Evolutionary conservation across 495 filamentous ascomycete genomes (phyloP).

Genomic region (Podospora pseudocomata): DNA sequence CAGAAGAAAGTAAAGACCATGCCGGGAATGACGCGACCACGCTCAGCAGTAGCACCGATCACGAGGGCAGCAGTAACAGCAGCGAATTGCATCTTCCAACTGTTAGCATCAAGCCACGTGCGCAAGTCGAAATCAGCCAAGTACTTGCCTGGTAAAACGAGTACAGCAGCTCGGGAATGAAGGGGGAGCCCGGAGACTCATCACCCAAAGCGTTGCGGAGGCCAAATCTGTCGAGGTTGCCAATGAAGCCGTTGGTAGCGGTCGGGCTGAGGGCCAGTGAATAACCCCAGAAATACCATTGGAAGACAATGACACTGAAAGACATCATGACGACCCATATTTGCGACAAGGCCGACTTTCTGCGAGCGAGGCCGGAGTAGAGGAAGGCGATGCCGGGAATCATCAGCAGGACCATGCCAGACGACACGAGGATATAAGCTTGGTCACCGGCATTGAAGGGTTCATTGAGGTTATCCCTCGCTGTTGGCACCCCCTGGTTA

Average conservation of each 20-base stretch:
- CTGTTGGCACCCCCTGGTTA: slow-evolving; percentile 35
- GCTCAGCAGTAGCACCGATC: slow-evolving; percentile 87
- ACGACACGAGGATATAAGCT: slow-evolving; percentile 86
- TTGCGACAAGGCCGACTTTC: slow-evolving; percentile 91
- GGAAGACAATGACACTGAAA: slow-evolving; percentile 83
- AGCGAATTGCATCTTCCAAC: slow-evolving; percentile 85
- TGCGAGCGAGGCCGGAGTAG: slow-evolving; percentile 94
- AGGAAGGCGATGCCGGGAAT: slow-evolving; percentile 94
- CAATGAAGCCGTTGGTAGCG: slow-evolving; percentile 80
- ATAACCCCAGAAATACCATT: slow-evolving; percentile 99
- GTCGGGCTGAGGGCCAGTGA: slow-evolving; percentile 84
- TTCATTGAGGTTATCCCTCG: slow-evolving; percentile 68
- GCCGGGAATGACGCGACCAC: slow-evolving; percentile 88
- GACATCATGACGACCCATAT: slow-evolving; percentile 95
- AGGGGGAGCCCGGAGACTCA: slow-evolving; percentile 75
- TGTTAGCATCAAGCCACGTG: background rate
- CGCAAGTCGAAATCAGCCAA: background rate
- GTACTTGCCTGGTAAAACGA: slow-evolving; percentile 72
- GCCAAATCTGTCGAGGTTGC: slow-evolving; percentile 81
- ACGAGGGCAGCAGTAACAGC: slow-evolving; percentile 89
- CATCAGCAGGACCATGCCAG: slow-evolving; percentile 96
- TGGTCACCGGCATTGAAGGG: slow-evolving; percentile 64
- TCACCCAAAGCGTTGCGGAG: slow-evolving; percentile 71
- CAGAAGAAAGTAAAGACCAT: slow-evolving; percentile 95
- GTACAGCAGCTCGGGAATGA: slow-evolving; percentile 86